Base-by-base conservation (phyloP, 345 rosid genomes). In the Leavenworthia alabamica region DNA sequence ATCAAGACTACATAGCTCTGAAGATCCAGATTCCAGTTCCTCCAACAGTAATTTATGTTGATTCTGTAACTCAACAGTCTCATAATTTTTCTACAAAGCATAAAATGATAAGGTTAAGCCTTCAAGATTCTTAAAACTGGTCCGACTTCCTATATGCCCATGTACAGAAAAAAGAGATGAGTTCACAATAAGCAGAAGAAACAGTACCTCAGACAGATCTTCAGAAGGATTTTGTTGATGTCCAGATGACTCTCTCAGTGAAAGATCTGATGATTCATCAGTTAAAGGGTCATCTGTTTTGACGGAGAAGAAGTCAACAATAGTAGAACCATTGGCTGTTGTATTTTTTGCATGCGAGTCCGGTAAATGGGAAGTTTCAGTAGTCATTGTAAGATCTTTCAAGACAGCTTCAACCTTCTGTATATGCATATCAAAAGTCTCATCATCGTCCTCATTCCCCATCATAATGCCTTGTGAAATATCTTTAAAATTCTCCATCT, bases 191-290 rank as follows among this genome's bases (percentile, higher is more conserved):
- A 8, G 56, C 5, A 33, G 55, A 33, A 63, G 55, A 45, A 47
- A 26, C 40, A 33, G 67, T 54, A 83, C 97, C 95, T 81, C 37
- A 45, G 58, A 52, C 28, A 63, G 71, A 59, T 68, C 68, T 31
- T 45, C 2, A 12, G n/a, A 19, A 76, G 64, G 56, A 33, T 2
- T 37, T 41, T 19, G 42, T 9, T 49, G 56, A 58, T 3, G 4
- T 40, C 41, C 41, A 71, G 67, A 66, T 44, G 58, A 53, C 4
- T 6, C 47, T 56, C 32, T 56, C 46, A 48, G 31, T 2, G 64
- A 62, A 63, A 41, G 33, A 46, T 46, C 39, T 13, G 56, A 64
- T 6, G 43, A 46, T 44, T 41, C 65, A 64, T 60, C 53, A 27
- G 7, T 50, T 15, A 16, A 45, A 52, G 41, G n/a, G n/a, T 60